Evolutionary conservation across 768 basidiomycete genomes (phyloP).

Genomic region (Suillus lakei): DNA sequence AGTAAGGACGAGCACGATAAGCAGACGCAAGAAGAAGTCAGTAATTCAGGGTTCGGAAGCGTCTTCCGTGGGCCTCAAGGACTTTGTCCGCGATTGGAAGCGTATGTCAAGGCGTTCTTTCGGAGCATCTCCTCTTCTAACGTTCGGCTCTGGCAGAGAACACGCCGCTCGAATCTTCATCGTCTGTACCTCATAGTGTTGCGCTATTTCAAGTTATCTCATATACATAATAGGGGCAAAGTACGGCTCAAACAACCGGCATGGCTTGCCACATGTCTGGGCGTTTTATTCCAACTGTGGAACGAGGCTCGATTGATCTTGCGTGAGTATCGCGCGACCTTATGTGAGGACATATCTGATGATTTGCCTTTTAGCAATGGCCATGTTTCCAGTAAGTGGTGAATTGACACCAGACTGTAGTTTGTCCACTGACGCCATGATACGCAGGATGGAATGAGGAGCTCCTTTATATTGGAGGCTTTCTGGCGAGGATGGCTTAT

Average conservation of each 20-base stretch:
- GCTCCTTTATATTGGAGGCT: conserved; percentile 80
- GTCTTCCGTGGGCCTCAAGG: conserved; percentile 67
- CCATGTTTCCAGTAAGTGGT: conserved; percentile 67
- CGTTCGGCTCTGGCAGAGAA: conserved; percentile 47
- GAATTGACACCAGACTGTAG: background rate
- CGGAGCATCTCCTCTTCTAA: background rate
- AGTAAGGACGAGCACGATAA: conserved; percentile 76
- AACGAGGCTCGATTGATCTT: conserved; percentile 87
- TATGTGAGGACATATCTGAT: conserved; percentile 5
- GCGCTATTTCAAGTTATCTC: background rate
- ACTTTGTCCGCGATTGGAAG: conserved; percentile 79
- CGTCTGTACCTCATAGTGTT: conserved; percentile 36
- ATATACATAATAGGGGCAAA: conserved; percentile 66
- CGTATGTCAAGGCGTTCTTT: conserved; percentile 43
- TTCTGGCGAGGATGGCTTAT: conserved; percentile 80
- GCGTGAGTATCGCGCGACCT: conserved; percentile 50
- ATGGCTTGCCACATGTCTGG: conserved; percentile 63
- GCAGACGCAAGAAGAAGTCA: conserved; percentile 64
- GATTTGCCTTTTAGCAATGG: conserved; percentile 59
- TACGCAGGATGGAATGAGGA: conserved; percentile 88
- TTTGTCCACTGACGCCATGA: background rate
- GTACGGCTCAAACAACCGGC: conserved; percentile 91
- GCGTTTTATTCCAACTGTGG: conserved; percentile 92
- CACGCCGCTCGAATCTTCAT: conserved; percentile 75
- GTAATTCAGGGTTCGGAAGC: conserved; percentile 63